Evolutionary conservation across 2,329 filamentous ascomycete genomes (phyloP), one percentile per base, ranked within the genome.

Genomic region (Fusarium dimerum): DNA sequence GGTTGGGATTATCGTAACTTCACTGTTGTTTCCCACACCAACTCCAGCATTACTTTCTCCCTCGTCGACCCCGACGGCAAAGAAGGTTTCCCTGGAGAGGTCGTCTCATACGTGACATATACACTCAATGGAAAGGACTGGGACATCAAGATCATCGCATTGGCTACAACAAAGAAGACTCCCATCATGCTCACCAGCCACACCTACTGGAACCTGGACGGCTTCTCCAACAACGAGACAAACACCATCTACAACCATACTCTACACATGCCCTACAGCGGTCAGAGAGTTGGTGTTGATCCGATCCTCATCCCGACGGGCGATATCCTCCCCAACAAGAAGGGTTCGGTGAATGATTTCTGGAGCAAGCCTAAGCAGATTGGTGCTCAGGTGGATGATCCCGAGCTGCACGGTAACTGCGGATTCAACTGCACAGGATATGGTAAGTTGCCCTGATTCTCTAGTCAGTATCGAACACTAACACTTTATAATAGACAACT

Each of bases 151-250:
- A 90, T 92, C 78, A 74, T 85, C 13, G 89, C 88, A 40, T 70
- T 88, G 50, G 77, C 88, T 3, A 85, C 86, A 9, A 89, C 86
- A 30, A 84, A 89, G 73, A 87, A 85, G 74, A 92, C 89, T 6
- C 89, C 89, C 45, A 90, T 93, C 69, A 92, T 93, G 89, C 78
- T 93, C 52, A 89, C 82, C 67, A 80, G 76, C 60, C 78, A 89
- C 76, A 83, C 82, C 8, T 93, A 93, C 78, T 93, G 89, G 89
- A 92, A 92, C 69, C 77, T 93, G 42, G 89, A 92, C 65, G 89
- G 86, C 34, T 93, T 89, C 64, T 79, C 86, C 64, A 90, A 92
- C 73, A 83, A 87, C 52, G 79, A 88, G 67, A 89, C 87, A 2
- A 76, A 78, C 51, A 77, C 75, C 2, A 80, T 81, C 13, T 77